A percentile compares a stretch with the other conserved stretches of the same genome.
Evolutionary conservation across 345 rosid genomes (phyloP).

Genomic region (Balakata baccata): DNA sequence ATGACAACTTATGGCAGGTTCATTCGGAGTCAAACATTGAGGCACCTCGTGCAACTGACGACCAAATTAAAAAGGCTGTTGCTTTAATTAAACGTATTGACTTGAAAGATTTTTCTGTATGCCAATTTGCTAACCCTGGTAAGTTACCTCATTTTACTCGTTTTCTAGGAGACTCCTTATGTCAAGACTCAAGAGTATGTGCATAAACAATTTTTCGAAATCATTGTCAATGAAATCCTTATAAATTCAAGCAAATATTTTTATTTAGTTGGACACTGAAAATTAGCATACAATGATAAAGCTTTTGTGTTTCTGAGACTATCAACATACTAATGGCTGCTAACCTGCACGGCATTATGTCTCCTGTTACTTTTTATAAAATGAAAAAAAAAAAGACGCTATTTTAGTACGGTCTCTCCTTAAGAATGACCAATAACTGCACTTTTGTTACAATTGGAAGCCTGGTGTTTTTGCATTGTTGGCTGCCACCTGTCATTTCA

Average conservation of each 20-base stretch:
- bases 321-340: background rate
- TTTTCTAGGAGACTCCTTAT: background rate
- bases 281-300: background rate
- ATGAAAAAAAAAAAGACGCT: background rate
- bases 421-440: background rate
- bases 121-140: slow-evolving; percentile 87
- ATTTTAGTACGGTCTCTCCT: background rate
- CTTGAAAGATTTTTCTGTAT: slow-evolving; percentile 69
- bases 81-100: slow-evolving; percentile 70
- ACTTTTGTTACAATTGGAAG: background rate
- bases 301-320: background rate
- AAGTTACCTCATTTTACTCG: slow-evolving; percentile 21
- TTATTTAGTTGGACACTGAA: background rate
- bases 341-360: background rate
- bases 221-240: background rate
- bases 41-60: slow-evolving; percentile 65
- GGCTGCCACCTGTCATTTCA: background rate
- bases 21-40: slow-evolving; percentile 37
- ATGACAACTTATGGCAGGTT: slow-evolving; percentile 45
- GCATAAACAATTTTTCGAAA: too few relatives aligned
- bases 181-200: background rate
- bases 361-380: background rate
- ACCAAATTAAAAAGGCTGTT: slow-evolving; percentile 68
- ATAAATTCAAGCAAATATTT: background rate
- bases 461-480: background rate